Evolutionary conservation across 768 basidiomycete genomes (phyloP).

Genomic region (Xerocomellus amylosporus): DNA sequence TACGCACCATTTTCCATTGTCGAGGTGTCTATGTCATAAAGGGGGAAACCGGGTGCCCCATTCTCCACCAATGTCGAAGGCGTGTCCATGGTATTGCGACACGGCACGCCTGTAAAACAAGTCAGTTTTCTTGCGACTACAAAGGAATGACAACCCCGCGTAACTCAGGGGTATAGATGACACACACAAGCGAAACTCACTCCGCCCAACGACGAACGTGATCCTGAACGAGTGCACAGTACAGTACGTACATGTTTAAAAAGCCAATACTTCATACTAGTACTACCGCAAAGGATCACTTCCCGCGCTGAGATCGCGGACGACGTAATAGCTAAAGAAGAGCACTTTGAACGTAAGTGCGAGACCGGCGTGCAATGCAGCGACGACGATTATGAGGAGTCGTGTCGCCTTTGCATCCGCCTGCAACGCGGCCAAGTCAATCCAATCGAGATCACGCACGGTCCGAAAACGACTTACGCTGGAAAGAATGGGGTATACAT

Average conservation of each 20-base stretch:
- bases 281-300: conserved; percentile 21
- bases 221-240: neutral
- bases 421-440: conserved; percentile 35
- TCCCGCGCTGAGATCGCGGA: conserved; percentile 36
- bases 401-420: conserved; percentile 86
- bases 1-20: conserved; percentile 3
- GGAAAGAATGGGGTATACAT: conserved; percentile 88
- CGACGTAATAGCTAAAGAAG: conserved; percentile 61
- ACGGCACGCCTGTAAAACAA: too few relatives aligned
- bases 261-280: neutral
- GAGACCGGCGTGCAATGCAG: conserved; percentile 70
- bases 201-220: neutral
- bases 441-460: neutral
- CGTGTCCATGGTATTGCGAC: conserved; percentile 6
- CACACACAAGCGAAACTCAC: too few relatives aligned
- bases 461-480: conserved; percentile 49
- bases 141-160: too few relatives aligned
- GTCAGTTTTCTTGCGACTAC: too few relatives aligned
- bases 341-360: conserved; percentile 79
- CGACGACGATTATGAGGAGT: conserved; percentile 75
- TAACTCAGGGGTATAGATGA: too few relatives aligned
- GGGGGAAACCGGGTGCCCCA: neutral
- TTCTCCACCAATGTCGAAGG: conserved; percentile 2
- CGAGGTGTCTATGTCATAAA: neutral
- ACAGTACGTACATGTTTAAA: neutral